Percentiles rank a stretch among this genome's conserved stretches.
Conservation (phyloP, 225 moss, liverwort and hornwort species). For the Anthoceros angustus region DNA sequence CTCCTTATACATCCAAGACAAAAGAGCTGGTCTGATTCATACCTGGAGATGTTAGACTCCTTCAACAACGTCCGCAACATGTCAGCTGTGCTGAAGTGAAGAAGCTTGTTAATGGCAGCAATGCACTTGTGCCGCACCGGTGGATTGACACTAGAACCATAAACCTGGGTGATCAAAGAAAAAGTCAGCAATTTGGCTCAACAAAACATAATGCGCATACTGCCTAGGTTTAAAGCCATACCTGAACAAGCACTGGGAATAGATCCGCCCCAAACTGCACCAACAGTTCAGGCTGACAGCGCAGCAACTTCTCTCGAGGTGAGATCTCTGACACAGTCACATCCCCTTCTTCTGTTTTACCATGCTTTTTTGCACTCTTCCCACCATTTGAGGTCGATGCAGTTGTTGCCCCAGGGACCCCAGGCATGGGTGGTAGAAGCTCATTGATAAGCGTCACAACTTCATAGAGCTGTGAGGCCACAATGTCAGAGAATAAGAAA, state of each 20-base stretch:
- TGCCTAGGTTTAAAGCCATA: slow-evolving; percentile 5
- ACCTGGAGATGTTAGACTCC: slow-evolving; percentile 94
- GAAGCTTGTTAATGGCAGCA: slow-evolving; percentile 73
- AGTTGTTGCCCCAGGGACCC: slow-evolving; percentile 27
- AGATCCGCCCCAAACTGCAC: slow-evolving; percentile 84
- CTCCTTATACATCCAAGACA: too few relatives aligned
- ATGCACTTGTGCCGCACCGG: slow-evolving; percentile 95
- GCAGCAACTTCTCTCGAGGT: slow-evolving; percentile 57
- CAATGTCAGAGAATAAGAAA: slow-evolving; percentile 1
- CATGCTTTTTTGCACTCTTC: slow-evolving; percentile 9
- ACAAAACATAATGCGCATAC: background rate
- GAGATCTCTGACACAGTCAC: slow-evolving; percentile 26
- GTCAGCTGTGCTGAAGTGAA: slow-evolving; percentile 82
- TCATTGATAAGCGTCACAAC: slow-evolving; percentile 93
- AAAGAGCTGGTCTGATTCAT: slow-evolving; percentile 10
- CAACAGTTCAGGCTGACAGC: slow-evolving; percentile 71
- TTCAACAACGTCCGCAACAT: slow-evolving; percentile 85
- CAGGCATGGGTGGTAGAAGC: slow-evolving; percentile 71
- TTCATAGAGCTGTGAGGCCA: slow-evolving; percentile 38
- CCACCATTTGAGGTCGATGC: slow-evolving; percentile 44
- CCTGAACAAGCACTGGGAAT: slow-evolving; percentile 91
- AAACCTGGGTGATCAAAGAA: slow-evolving; percentile 37
- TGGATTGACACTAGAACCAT: slow-evolving; percentile 98
- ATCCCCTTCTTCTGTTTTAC: slow-evolving; percentile 43
- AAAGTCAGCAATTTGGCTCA: background rate